Evolutionary conservation across 1,139 yeast species (phyloP).

Genomic region (Taphrina sp.): DNA sequence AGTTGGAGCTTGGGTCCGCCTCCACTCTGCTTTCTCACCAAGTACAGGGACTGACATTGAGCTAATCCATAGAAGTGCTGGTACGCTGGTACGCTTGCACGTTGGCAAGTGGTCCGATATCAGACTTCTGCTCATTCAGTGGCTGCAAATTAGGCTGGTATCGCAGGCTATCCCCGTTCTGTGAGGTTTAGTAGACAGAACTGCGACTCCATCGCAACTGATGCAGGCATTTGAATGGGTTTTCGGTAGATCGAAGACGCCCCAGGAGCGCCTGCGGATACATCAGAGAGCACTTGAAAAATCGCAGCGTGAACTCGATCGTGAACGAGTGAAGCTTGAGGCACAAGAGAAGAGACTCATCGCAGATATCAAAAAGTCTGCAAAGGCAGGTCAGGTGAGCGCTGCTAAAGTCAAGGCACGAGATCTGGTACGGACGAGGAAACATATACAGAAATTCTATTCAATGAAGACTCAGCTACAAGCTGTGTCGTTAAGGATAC

Average conservation of each 20-base stretch:
- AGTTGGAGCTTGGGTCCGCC: too few relatives aligned
- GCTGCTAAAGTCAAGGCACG: slow-evolving; percentile 94
- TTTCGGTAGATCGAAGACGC: slow-evolving; percentile 88
- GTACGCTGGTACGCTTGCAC: too few relatives aligned
- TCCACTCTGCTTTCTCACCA: too few relatives aligned
- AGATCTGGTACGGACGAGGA: slow-evolving; percentile 82
- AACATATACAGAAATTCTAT: slow-evolving; percentile 75
- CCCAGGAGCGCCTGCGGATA: slow-evolving; percentile 83
- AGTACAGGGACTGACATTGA: too few relatives aligned
- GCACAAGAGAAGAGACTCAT: slow-evolving; percentile 86
- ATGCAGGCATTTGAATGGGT: slow-evolving; percentile 87
- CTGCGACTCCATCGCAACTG: too few relatives aligned
- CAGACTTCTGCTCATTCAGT: too few relatives aligned
- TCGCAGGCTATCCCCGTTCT: too few relatives aligned
- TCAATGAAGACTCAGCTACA: slow-evolving; percentile 94
- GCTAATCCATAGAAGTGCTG: too few relatives aligned
- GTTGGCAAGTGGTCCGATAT: too few relatives aligned
- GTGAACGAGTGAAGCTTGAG: slow-evolving; percentile 83
- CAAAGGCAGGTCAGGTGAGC: slow-evolving; percentile 81
- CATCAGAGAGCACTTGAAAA: slow-evolving; percentile 92
- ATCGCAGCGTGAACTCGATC: slow-evolving; percentile 85
- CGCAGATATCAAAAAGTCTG: slow-evolving; percentile 82
- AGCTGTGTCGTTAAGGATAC: slow-evolving; percentile 86
- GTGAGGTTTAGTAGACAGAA: too few relatives aligned
- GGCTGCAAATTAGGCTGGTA: too few relatives aligned